Evolutionary conservation across 331 rosid genomes (phyloP).

Genomic region (Spiraea crenata): DNA sequence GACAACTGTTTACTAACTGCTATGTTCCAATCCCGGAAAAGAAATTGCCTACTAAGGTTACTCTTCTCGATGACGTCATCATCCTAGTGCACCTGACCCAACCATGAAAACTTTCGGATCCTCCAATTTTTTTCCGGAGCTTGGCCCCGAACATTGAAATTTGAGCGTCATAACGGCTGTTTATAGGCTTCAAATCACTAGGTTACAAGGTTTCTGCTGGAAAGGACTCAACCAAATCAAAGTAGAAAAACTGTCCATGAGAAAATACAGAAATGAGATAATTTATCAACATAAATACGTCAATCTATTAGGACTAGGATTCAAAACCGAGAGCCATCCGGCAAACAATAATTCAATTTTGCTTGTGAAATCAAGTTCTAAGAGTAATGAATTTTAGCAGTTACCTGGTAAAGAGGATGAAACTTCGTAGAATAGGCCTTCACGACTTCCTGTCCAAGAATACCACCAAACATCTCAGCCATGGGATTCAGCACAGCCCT

Average conservation of each 20-base stretch:
- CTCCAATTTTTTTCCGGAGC: slow-evolving; percentile 25
- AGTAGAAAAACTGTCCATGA: slow-evolving; percentile 26
- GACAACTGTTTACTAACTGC: slow-evolving; percentile 18
- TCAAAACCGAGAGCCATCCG: not conserved
- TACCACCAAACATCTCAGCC: slow-evolving; percentile 34
- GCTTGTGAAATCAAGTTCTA: not conserved
- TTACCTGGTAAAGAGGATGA: slow-evolving; percentile 30
- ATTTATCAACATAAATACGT: not conserved
- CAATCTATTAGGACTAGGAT: not conserved
- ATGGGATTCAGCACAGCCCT: slow-evolving; percentile 32
- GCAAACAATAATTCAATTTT: not conserved
- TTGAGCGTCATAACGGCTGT: slow-evolving; percentile 30
- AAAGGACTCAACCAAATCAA: slow-evolving; percentile 24
- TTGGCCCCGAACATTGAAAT: slow-evolving; percentile 28
- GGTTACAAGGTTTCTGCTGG: slow-evolving; percentile 12
- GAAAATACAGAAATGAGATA: not conserved
- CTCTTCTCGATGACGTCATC: slow-evolving; percentile 32
- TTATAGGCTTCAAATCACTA: slow-evolving; percentile 26
- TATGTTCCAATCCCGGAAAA: slow-evolving; percentile 33
- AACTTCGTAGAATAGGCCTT: slow-evolving; percentile 29
- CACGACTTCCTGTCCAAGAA: slow-evolving; percentile 30
- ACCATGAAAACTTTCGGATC: slow-evolving; percentile 26
- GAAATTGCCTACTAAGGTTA: slow-evolving; percentile 31
- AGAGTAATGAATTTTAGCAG: not conserved
- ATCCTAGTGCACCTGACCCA: slow-evolving; percentile 29